Evolutionary conservation across 768 basidiomycete genomes (phyloP), one percentile per base, ranked within the genome.

Genomic region (Lactifluus rugatus): DNA sequence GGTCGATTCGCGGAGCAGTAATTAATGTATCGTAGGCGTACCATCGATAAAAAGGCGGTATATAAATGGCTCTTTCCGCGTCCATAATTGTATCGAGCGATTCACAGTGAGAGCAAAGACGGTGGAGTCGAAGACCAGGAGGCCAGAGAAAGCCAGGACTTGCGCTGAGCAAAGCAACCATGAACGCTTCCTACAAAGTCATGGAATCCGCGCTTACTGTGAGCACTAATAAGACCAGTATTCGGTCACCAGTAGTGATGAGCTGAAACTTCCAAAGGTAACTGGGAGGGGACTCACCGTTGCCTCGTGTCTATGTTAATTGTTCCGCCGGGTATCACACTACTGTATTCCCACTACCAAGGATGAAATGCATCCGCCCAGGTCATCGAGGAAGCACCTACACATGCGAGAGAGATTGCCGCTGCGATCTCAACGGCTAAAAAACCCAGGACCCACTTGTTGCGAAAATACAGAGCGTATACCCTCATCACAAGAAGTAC

Each of bases 391-490:
- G 23, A 16, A 28, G 32, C 19, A 47, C 55, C 39, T 51, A 57
- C 36, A 17, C n/a, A 42, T 48, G 17, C 44, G 5, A 41, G 5
- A 39, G 17, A 0, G 5, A 56, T 10, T 16, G 19, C 46, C 0
- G 34, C 41, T 25, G 58, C 57, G 4, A 56, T 26, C 42, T 62
- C 61, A 5, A 54, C 5, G 26, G 57, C 28, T 25, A 53, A 48
- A 3, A 68, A 8, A 11, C 1, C 5, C 13, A 67, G 56, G 26
- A 69, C 53, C 25, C 58, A 58, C 21, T 44, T 58, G n/a, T 60
- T 66, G 17, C 67, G 63, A n/a, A 58, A 53, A 51, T 68, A 68
- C 50, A 69, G 49, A 1, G 67, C 67, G 19, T 65, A 68, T 17
- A 66, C 65, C 11, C 68, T 63, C 46, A 67, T 57, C 2, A 62